These are phyloP conservation scores for Keithomyces neogunnii DNA, from an alignment of 2,329 filamentous ascomycete genomes.

Conservation along the genomic window DNA sequence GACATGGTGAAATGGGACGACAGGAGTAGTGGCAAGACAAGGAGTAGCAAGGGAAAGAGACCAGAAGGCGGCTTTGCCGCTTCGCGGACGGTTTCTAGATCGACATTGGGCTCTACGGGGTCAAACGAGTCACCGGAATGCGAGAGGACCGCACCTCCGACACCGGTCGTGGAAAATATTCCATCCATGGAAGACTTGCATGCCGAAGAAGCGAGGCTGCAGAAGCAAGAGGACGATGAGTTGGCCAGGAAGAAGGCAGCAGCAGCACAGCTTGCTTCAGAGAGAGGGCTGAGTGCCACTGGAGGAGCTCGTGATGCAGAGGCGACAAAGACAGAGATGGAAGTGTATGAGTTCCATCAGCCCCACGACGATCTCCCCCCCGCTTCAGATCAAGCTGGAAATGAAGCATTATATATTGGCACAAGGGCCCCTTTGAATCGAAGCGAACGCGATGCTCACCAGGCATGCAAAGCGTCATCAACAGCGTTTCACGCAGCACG, in stretches of 20 bases:
- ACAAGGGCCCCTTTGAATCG: slow-evolving; percentile 1
- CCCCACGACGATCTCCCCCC: not conserved
- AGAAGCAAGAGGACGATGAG: slow-evolving; percentile 43
- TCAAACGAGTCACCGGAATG: slow-evolving; percentile 23
- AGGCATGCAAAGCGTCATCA: not conserved
- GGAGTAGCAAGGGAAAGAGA: slow-evolving; percentile 52
- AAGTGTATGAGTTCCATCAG: slow-evolving; percentile 20
- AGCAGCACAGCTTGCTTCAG: slow-evolving; percentile 41
- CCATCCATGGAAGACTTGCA: slow-evolving; percentile 44
- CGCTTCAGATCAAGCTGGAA: not conserved
- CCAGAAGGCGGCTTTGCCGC: slow-evolving; percentile 25
- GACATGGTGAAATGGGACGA: slow-evolving; percentile 71
- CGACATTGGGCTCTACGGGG: slow-evolving; percentile 41
- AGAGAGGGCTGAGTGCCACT: slow-evolving; percentile 33
- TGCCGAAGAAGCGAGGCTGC: slow-evolving; percentile 42
- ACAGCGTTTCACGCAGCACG: slow-evolving; percentile 48
- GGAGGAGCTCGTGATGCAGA: slow-evolving; percentile 5
- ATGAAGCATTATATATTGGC: not conserved
- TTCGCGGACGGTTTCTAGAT: slow-evolving; percentile 49
- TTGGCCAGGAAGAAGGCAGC: slow-evolving; percentile 44
- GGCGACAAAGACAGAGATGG: slow-evolving; percentile 19
- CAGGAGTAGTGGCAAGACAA: slow-evolving; percentile 50
- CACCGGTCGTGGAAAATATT: slow-evolving; percentile 28
- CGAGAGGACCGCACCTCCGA: slow-evolving; percentile 18
- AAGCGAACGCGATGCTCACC: not conserved